A percentile compares a stretch with the other conserved stretches of the same genome.
Evolutionary conservation across 768 basidiomycete species (phyloP).

Genomic region (Dioszegia crocea): DNA sequence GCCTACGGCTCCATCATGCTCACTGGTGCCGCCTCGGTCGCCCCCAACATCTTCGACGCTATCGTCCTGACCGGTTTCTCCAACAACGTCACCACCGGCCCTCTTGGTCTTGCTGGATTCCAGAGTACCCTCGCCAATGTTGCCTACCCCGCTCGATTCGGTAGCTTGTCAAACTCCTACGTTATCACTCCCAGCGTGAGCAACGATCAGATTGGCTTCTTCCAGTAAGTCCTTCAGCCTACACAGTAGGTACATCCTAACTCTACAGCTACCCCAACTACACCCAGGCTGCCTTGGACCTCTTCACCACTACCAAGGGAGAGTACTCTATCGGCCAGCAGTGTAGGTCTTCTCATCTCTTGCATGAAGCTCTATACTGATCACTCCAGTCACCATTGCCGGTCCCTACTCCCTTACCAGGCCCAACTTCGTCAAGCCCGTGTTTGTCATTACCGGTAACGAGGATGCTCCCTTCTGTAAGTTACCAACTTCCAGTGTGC

Average conservation of each 20-base stretch:
- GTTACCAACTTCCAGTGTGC: not conserved
- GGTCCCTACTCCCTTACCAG: not conserved
- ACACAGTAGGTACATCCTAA: not conserved
- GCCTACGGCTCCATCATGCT: conserved; percentile 20
- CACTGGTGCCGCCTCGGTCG: conserved; percentile 13
- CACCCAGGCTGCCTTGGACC: conserved; percentile 20
- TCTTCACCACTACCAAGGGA: conserved; percentile 30
- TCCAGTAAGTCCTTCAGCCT: conserved; percentile 17
- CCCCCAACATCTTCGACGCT: conserved; percentile 17
- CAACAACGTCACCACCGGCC: conserved; percentile 26
- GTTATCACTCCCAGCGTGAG: conserved; percentile 24
- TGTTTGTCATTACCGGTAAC: conserved; percentile 29
- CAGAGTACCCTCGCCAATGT: conserved; percentile 26
- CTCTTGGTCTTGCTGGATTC: conserved; percentile 28
- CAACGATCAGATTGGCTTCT: conserved; percentile 30
- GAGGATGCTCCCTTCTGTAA: conserved; percentile 31
- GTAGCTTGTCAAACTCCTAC: conserved; percentile 21
- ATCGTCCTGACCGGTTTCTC: conserved; percentile 36
- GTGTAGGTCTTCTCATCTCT: conserved; percentile 8
- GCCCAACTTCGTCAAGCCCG: conserved; percentile 21
- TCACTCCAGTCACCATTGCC: conserved; percentile 17
- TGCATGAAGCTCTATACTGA: not conserved
- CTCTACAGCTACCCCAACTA: conserved; percentile 27
- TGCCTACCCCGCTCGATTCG: conserved; percentile 28
- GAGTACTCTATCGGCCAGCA: conserved; percentile 36